These are phyloP conservation scores for Takakia lepidozioides DNA, from an alignment of 225 moss, liverwort and hornwort genomes.

Conservation along the genomic window DNA sequence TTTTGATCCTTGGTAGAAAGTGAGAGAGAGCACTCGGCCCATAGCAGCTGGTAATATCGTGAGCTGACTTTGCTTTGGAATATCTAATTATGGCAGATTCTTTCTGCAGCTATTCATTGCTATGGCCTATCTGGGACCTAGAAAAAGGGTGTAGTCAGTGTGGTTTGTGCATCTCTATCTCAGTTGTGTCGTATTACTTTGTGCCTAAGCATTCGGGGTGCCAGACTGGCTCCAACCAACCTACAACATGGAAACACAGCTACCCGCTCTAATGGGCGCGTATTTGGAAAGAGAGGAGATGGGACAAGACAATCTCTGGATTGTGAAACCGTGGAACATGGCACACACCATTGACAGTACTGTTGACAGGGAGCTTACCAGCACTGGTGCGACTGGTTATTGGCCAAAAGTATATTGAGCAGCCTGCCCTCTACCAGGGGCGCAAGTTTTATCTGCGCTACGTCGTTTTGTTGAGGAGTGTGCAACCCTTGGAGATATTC, in stretches of 20 bases:
- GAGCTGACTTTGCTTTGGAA: too few relatives aligned
- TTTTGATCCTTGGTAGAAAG: too few relatives aligned
- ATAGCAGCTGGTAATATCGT: too few relatives aligned
- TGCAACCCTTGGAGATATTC: constrained; percentile 80
- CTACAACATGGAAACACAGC: constrained; percentile 79
- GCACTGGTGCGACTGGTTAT: constrained; percentile 86
- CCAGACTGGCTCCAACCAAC: constrained; percentile 80
- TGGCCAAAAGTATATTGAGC: constrained; percentile 85
- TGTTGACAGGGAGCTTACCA: constrained; percentile 65
- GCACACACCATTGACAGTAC: constrained; percentile 95
- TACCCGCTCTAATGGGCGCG: constrained; percentile 71
- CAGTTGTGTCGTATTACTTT: too few relatives aligned
- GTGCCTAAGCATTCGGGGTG: constrained; percentile 79
- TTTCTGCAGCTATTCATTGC: constrained; percentile 91
- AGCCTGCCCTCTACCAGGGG: constrained; percentile 71
- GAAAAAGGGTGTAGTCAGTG: too few relatives aligned
- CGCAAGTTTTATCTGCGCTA: constrained; percentile 96
- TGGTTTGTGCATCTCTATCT: too few relatives aligned
- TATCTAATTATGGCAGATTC: too few relatives aligned
- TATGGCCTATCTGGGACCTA: constrained; percentile 85
- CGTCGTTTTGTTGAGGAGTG: constrained; percentile 74
- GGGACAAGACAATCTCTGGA: constrained; percentile 77
- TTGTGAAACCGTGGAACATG: constrained; percentile 99
- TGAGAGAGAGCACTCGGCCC: too few relatives aligned
- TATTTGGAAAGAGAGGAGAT: constrained; percentile 53